Evolutionary conservation across 2,329 filamentous ascomycete genomes (phyloP), one percentile per base, ranked within the genome.

Genomic region (Tolypocladium capitatum): DNA sequence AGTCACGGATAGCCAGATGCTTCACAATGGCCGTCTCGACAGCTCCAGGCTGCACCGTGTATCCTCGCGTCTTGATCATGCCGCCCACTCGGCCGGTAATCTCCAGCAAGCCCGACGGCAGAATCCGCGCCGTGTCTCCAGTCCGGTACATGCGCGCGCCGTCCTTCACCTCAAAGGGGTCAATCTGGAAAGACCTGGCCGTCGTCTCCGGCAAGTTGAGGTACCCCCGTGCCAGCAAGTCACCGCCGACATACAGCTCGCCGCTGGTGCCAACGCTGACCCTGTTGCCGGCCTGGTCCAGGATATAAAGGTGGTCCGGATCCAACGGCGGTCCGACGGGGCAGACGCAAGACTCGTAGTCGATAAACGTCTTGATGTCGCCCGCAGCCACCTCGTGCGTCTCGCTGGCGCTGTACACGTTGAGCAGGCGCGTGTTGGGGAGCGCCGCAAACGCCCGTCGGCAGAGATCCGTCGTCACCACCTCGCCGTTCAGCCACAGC

Each of bases 391-490:
- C 81, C 63, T 89, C 84, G 53, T 89, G 84, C 0, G 86, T 90
- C 62, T 91, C 86, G 57, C 84, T 88, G 16, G 85, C 84, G 58
- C 84, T 88, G 67, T 91, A 91, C 56, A 84, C 84, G 55, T 90
- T 91, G 51, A 90, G 75, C 13, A 91, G 66, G 16, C 83, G 79
- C 3, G 79, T 74, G 0, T 81, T 75, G 0, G 86, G 84, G 4
- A 90, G 72, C 2, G 81, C 80, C 47, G 77, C 76, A 46, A 84
- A 70, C 2, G 80, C 81, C 36, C 84, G 76, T 27, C 80, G 78
- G 31, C 81, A 84, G 16, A 90, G 75, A 58, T 90, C 85, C 0
- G 84, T 84, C 0, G 84, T 86, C 46, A 90, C 85, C 1, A 91
- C 86, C 64, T 91, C 86, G 45, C 86, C 86, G 55, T 91, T 90